Evolutionary conservation across 495 filamentous ascomycete species (phyloP), one percentile per base, ranked within the genome.

Genomic region (Tetracladium marchalianum): DNA sequence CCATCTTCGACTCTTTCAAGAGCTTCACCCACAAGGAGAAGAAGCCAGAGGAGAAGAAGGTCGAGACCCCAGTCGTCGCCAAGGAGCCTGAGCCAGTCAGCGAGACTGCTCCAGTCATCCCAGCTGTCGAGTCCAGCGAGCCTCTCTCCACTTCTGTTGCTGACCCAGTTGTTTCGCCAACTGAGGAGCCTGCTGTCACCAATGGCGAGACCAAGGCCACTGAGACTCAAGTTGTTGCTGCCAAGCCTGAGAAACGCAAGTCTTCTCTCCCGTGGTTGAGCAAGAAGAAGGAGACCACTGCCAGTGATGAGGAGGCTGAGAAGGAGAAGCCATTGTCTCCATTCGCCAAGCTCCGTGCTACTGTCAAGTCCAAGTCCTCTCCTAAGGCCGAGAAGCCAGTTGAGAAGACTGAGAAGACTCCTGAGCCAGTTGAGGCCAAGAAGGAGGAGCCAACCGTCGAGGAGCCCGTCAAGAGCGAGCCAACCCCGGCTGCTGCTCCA

Each of bases 271-370:
- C 74, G 32, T 78, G 58, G 59, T 71, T 77, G 55, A 67, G 57
- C 62, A 73, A 72, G 65, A 69, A 75, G 62, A 68, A 75, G 60
- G 69, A 50, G 52, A 13, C 46, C 12, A 50, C 54, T 19, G 57
- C 64, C 35, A 62, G 65, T 15, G 70, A 69, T 12, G 70, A 72
- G 18, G 73, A 76, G 66, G 58, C 65, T 46, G 49, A 46, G 32
- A 64, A 67, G 59, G 70, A 73, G 66, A 73, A 75, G 65, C 66
- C 70, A 54, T 65, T 67, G 63, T 72, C 70, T 18, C 69, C 68
- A 37, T 77, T 77, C 67, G 74, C 72, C 57, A 75, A 74, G 69
- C 61, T 77, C 50, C 72, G 73, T 55, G 69, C 68, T 53, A 77
- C 72, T 44, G 71, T 76, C 52, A 68, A 68, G 66, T 62, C 60